phyloP scores from a whole-genome alignment of 176 grass and related monocot species.

The Calamus simplicifolius region DNA sequence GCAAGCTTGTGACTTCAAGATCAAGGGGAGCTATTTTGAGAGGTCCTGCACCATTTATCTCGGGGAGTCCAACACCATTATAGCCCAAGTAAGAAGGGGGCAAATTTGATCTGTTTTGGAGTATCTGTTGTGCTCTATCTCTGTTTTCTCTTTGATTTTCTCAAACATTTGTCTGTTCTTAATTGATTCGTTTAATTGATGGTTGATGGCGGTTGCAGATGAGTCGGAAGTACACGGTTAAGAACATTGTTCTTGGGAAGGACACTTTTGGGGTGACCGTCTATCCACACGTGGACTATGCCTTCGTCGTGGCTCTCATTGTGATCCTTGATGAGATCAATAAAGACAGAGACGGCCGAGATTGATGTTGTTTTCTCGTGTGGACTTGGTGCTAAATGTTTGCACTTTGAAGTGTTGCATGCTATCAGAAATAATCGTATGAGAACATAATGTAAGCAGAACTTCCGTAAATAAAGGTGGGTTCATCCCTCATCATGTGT shows the following conservation, averaged over 20 bases:
- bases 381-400: too few species aligned
- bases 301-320: constrained; percentile 37
- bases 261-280: constrained; percentile 25
- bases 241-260: constrained; percentile 25
- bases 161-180: too few species aligned
- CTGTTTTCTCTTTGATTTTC: too few species aligned
- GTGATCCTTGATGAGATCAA: constrained; percentile 51
- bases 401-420: too few species aligned
- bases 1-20: constrained; percentile 28
- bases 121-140: too few species aligned
- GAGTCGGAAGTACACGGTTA: constrained; percentile 35
- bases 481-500: too few species aligned
- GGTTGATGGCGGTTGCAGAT: constrained; percentile 29
- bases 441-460: too few species aligned
- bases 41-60: constrained; percentile 19
- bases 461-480: too few species aligned
- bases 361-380: too few species aligned
- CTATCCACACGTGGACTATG: constrained; percentile 32
- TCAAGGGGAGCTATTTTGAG: constrained; percentile 35
- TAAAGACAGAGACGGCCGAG: background rate
- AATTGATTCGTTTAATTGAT: too few species aligned
- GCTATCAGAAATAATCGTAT: too few species aligned
- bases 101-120: too few species aligned
- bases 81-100: constrained; percentile 39
- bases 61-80: constrained; percentile 11